Base-by-base conservation (phyloP, 768 basidiomycete species). In the Dioszegia crocea region DNA sequence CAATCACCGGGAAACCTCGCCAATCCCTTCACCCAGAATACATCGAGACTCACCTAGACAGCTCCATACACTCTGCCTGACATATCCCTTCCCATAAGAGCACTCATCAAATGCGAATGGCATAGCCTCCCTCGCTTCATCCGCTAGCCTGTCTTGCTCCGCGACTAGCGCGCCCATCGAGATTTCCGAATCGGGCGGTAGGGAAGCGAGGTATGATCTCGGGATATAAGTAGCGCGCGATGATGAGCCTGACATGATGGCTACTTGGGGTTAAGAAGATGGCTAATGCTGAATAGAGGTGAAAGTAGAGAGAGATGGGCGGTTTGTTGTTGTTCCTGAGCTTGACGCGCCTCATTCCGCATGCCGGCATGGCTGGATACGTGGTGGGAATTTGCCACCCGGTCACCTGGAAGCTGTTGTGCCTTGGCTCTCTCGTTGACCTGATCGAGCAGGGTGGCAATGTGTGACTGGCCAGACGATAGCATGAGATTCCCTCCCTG, bases 31-130 rank as follows among this genome's bases (percentile, higher is more conserved):
- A 16, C 16, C 27, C 21, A 41, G 40, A 49, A 19, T 26, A 17
- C 8, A n/a, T 24, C 24, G 1, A 29, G 8, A 56, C 67, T 61
- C 52, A 73, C 71, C 73, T 3, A 70, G 31, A 61, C 76, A 77
- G 12, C 63, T 62, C 71, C 72, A 77, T 5, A 77, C 65, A 19
- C 56, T 43, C 48, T 77, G 76, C 36, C 68, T 47, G 12, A 77
- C 56, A 49, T 68, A 65, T 8, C 76, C 76, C 40, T 68, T 67
- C 4, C 41, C 29, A 47, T 66, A 75, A 4, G 70, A 67, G 56
- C 76, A 77, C 40, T 72, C 66, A 48, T 74, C 71, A 33, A 74
- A 69, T 19, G 59, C 50, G 54, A 67, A 75, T 2, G 76, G 76
- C 57, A 77, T 59, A 11, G 64, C 68, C 40, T 74, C 72, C 2